phyloP scores from a whole-genome alignment of 176 grass and related monocot genomes.

The Oryza meridionalis region DNA sequence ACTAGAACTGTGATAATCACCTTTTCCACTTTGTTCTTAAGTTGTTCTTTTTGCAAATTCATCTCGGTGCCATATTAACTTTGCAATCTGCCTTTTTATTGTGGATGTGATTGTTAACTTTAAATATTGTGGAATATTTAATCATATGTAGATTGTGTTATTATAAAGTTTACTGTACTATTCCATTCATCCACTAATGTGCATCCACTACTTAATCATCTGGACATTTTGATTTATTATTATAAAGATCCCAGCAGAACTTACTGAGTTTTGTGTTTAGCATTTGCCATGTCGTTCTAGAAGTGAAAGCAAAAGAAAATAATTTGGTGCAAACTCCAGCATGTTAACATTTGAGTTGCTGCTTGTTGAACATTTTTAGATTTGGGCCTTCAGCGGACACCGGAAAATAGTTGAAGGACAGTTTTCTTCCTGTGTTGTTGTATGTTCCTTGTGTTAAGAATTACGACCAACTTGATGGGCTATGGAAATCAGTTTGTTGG shows the following conservation, averaged over 20 bases:
- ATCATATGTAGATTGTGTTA: too few species aligned
- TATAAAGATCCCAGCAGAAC: not conserved
- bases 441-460: slow-evolving; percentile 15
- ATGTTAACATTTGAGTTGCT: slow-evolving; percentile 4
- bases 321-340: not conserved
- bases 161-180: too few species aligned
- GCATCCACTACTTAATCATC: too few species aligned
- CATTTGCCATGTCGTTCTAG: not conserved
- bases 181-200: too few species aligned
- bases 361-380: slow-evolving; percentile 54
- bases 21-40: too few species aligned
- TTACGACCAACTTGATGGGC: slow-evolving; percentile 17
- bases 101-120: too few species aligned
- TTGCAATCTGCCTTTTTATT: too few species aligned
- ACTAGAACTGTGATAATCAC: too few species aligned
- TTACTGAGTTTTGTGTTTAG: not conserved
- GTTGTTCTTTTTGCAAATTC: too few species aligned
- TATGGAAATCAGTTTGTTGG: slow-evolving; percentile 24
- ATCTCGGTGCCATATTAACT: too few species aligned
- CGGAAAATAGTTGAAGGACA: slow-evolving; percentile 82
- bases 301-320: not conserved
- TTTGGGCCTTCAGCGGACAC: slow-evolving; percentile 96
- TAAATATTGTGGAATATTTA: too few species aligned
- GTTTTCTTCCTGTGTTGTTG: slow-evolving; percentile 31
- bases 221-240: too few species aligned